Evolutionary conservation across 139 green algal genomes (phyloP), one percentile per base, ranked within the genome.

Genomic region (Pseudopediastrum boryanum): DNA sequence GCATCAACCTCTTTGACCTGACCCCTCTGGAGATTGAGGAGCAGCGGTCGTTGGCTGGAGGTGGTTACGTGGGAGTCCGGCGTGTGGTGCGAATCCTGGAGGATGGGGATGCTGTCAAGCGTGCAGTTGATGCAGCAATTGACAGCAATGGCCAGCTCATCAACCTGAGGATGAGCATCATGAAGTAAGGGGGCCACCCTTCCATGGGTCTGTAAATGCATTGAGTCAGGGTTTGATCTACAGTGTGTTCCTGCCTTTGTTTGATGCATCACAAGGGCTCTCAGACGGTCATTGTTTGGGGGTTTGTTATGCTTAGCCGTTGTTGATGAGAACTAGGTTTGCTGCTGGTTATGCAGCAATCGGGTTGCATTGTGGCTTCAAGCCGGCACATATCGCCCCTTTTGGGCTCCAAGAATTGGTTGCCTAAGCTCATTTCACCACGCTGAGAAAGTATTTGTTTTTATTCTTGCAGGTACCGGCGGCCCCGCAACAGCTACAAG

Each of bases 111-210:
- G 63, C 62, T 25, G 73, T 76, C n/a, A 92, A 91, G 76, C 59
- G 83, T 58, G 50, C 89, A 41, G 76, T 95, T 21, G 94, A 93
- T 59, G 52, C 71, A 12, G 77, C 86, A 29, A 85, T 93, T 16
- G 89, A 98, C 79, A 80, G 83, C 0, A 91, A 87, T 48, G 87
- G 80, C 3, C 71, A 87, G 44, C 78, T 98, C 23, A 84, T 97
- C 71, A 96, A 98, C 84, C 86, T 98, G 75, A 84, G 95, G n/a
- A 88, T 90, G 0, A 77, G 86, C 48, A 98, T 98, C 87, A 94
- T 96, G 80, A 89, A 87, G 85, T 92, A 61, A 68, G 84, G n/a
- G 31, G 31, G 21, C n/a, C n/a, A n/a, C n/a, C n/a, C n/a, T n/a
- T n/a, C n/a, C n/a, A n/a, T n/a, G n/a, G n/a, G n/a, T n/a, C n/a